Evolutionary conservation across 2,329 filamentous ascomycete species (phyloP), one percentile per base, ranked within the genome.

Genomic region (Neofusicoccum umdonicola): DNA sequence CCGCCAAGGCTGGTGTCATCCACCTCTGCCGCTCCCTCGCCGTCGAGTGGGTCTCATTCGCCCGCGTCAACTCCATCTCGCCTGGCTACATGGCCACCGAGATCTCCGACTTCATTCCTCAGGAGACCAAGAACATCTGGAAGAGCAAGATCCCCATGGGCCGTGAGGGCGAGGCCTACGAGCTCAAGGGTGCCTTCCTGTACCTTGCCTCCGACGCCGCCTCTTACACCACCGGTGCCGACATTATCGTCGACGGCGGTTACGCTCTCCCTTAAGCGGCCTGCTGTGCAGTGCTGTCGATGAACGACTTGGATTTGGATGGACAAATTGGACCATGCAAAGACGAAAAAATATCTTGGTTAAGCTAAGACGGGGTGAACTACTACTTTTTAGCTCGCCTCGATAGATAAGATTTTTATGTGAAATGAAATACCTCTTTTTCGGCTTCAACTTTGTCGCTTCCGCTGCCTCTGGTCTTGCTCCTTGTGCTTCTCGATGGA

Each of bases 131-230:
- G 83, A 82, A 85, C 50, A 82, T 90, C 65, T 93, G 91, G 89
- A 87, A 86, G 74, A 86, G 88, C 72, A 93, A 90, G 84, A 93
- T 89, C 45, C 90, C 90, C 9, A 90, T 95, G 87, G 90, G 87
- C 54, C 85, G 92, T 68, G 89, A 93, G 73, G 92, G 89, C 31
- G 83, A 89, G 70, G 85, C 86, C 2, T 85, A 87, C 66, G 92
- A 96, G 81, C 82, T 96, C 70, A 93, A 94, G 81, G 92, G 91
- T 19, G 89, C 89, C 17, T 96, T 90, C 75, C 78, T 96, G 54
- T 95, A 93, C 77, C 82, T 96, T 64, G 90, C 90, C 17, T 91
- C 88, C 13, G 91, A 96, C 77, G 91, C 91, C 3, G 86, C 89
- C n/a, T 90, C 87, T 62, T 96, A 92, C 79, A 92, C 89, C 17